Base-by-base conservation (phyloP, 73 alveolate species). In the Paramecium sexaurelia region DNA sequence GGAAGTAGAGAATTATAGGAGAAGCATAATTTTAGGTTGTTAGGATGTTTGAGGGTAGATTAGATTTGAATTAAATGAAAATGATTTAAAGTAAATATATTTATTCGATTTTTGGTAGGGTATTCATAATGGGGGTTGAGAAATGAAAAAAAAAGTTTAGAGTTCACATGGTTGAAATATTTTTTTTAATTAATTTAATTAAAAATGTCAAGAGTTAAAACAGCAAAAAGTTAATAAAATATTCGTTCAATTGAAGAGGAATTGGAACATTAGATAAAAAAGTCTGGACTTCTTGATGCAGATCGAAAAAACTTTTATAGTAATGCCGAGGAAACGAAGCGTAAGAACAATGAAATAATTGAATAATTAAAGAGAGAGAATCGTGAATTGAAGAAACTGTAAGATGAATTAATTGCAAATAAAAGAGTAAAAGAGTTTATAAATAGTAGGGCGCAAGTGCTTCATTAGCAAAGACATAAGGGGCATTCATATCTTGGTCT, bases 391-490 rank as follows among this genome's bases (percentile, higher is more conserved):
- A 88, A 88, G 75, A 88, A 75, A 15, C 73, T 88, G 73, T 55
- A 82, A 88, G 94, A 88, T 69, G 94, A 88, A 47, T 69, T 88
- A 45, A 88, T 88, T 35, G 94, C 94, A 15, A 88, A 88, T 51
- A 88, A 88, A 37, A 88, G 94, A 51, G 94, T 88, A 88, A 40
- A 10, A 35, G 35, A 39, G 29, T 87, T 32, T 1, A 10, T 26
- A 32, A 66, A 17, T 29, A 57, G 37, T 11, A 88, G 94, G 90
- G 91, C 11, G 85, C 94, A 27, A 88, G 88, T 69, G 91, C 94
- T 39, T 55, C 84, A 39, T 56, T 88, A 82, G 85, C 94, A 20
- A 88, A 88, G 51, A 88, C 94, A 37, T 37, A 88, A 51, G 94
- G 94, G 13, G 87, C 91, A 9, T 88, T 88, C 85, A 82, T 88